Percentiles rank a stretch among this genome's conserved stretches.
Evolutionary conservation across 805 yeast genomes (phyloP).

Genomic region (Myxozyma neglecta): DNA sequence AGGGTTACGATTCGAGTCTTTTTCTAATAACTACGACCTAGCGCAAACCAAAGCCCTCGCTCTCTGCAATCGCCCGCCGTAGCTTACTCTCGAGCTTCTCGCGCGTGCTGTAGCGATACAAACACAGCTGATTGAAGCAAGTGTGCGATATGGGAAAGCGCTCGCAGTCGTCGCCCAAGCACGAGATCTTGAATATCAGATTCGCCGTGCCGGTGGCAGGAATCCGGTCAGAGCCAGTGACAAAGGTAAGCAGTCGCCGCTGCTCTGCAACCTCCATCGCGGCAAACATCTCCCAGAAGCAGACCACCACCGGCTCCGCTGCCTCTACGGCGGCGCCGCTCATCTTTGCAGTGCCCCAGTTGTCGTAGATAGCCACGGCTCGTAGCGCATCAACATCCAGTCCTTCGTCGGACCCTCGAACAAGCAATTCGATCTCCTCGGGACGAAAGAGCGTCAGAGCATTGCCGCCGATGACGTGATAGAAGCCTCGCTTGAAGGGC

Average conservation of each 20-base stretch:
- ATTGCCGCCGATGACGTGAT: conserved; percentile 73
- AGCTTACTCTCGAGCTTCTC: conserved; percentile 61
- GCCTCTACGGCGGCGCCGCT: conserved; percentile 35
- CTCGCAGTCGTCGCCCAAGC: conserved; percentile 48
- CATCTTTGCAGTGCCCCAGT: conserved; percentile 48
- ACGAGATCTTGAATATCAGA: conserved; percentile 68
- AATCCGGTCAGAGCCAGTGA: conserved; percentile 87
- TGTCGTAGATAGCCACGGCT: conserved; percentile 70
- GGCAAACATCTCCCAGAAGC: conserved; percentile 89
- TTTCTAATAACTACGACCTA: too few relatives aligned
- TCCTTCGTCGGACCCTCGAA: conserved; percentile 74
- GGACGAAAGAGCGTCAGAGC: conserved; percentile 79
- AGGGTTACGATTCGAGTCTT: too few relatives aligned
- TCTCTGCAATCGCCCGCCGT: conserved; percentile 67
- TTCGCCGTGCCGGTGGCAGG: conserved; percentile 91
- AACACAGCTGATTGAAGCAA: conserved; percentile 85
- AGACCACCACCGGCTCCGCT: conserved; percentile 50
- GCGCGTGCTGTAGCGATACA: conserved; percentile 61
- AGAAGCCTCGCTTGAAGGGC: conserved; percentile 70
- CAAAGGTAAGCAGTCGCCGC: conserved; percentile 65
- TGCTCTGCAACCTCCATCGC: conserved; percentile 50
- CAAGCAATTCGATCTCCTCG: conserved; percentile 72
- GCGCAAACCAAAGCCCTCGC: conserved; percentile 86
- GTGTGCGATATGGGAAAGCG: conserved; percentile 87
- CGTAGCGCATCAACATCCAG: conserved; percentile 66